These are phyloP conservation scores for Theobroma grandiflorum DNA, from an alignment of 441 rosid genomes.

Conservation along the genomic window DNA sequence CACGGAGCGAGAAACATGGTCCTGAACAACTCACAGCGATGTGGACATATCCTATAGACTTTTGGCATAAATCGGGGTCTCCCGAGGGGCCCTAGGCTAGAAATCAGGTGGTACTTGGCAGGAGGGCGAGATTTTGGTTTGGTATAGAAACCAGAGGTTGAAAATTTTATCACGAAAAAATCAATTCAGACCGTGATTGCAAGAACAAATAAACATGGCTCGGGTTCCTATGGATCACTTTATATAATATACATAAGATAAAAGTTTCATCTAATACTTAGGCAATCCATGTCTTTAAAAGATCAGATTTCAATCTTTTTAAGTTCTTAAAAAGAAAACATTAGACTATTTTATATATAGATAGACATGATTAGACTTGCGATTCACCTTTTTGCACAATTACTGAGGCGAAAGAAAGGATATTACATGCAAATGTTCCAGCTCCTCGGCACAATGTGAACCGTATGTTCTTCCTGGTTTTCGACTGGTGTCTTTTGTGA, in stretches of 20 bases:
- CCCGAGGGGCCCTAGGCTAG: not conserved
- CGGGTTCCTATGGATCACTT: not conserved
- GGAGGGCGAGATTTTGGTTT: not conserved
- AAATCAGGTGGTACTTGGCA: not conserved
- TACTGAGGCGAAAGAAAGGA: not conserved
- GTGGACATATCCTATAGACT: not conserved
- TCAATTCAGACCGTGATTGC: not conserved
- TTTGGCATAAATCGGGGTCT: not conserved
- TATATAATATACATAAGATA: not conserved
- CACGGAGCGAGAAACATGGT: constrained; percentile 18
- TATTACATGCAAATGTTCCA: not conserved
- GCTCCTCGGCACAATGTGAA: no score
- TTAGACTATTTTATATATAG: not conserved
- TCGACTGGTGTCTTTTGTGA: not conserved
- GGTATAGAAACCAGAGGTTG: not conserved
- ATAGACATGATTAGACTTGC: not conserved
- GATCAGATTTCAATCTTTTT: not conserved
- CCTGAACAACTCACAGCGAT: constrained; percentile 24
- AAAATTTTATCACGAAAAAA: not conserved
- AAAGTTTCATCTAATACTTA: not conserved
- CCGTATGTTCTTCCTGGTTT: not conserved
- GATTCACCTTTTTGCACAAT: not conserved
- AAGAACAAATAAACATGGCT: not conserved
- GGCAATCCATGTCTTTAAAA: not conserved
- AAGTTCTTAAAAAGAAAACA: not conserved